These are phyloP conservation scores for Ilyonectria destructans DNA, from an alignment of 2,329 filamentous ascomycete genomes.

Conservation along the genomic window DNA sequence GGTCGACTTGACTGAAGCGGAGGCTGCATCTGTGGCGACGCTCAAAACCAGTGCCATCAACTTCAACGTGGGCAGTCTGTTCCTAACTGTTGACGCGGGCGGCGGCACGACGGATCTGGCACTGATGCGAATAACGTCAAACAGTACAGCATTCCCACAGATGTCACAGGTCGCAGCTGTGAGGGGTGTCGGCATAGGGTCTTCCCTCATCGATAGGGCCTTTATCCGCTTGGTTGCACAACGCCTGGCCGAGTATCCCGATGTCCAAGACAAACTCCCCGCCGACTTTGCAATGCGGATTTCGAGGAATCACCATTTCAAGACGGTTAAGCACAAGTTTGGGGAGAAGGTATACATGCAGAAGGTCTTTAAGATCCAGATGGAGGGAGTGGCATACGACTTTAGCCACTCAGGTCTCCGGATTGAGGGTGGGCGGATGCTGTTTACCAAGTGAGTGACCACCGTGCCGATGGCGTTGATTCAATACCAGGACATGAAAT, in stretches of 20 bases:
- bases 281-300: slow-evolving; percentile 57
- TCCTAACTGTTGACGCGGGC: slow-evolving; percentile 63
- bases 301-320: slow-evolving; percentile 58
- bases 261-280: slow-evolving; percentile 58
- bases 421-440: slow-evolving; percentile 60
- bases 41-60: slow-evolving; percentile 60
- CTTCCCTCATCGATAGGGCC: slow-evolving; percentile 62
- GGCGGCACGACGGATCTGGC: slow-evolving; percentile 65
- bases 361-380: slow-evolving; percentile 58
- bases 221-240: slow-evolving; percentile 60
- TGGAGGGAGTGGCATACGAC: slow-evolving; percentile 61
- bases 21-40: slow-evolving; percentile 64
- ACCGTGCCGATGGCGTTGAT: background rate
- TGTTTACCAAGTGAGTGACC: slow-evolving; percentile 57
- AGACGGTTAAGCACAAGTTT: slow-evolving; percentile 60
- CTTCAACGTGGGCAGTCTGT: slow-evolving; percentile 58
- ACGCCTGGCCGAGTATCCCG: slow-evolving; percentile 56
- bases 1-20: slow-evolving; percentile 65
- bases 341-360: slow-evolving; percentile 62
- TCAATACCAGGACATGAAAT: background rate
- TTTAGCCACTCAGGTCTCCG: slow-evolving; percentile 57
- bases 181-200: slow-evolving; percentile 63
- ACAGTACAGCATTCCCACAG: slow-evolving; percentile 46
- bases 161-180: slow-evolving; percentile 58
- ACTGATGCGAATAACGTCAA: slow-evolving; percentile 59